Evolutionary conservation across 148 eudicot genomes (phyloP).

Genomic region (Vaccinium darrowii): DNA sequence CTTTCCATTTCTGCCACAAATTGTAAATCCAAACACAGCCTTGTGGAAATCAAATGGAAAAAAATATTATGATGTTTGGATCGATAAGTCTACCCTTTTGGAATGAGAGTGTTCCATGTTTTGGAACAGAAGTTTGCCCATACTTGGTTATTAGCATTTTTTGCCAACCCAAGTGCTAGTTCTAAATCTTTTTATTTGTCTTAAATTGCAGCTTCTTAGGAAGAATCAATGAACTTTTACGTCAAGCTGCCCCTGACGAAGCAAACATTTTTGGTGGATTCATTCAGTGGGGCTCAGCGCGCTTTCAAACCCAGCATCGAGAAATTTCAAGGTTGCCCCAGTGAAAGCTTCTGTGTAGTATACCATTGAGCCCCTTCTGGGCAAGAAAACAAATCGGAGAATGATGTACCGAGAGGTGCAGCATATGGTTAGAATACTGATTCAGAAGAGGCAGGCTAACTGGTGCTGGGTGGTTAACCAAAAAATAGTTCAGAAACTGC

Average conservation of each 20-base stretch:
- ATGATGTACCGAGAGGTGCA: not conserved
- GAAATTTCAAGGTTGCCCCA: slow-evolving; percentile 7
- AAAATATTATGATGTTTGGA: not conserved
- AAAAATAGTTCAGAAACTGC: slow-evolving; percentile 8
- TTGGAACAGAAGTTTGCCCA: not conserved
- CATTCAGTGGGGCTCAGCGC: slow-evolving; percentile 9
- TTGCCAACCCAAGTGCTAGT: not conserved
- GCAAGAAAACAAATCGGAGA: not conserved
- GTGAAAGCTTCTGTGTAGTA: not conserved
- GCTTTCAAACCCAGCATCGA: not conserved
- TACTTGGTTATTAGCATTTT: not conserved
- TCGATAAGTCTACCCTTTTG: not conserved
- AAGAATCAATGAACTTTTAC: slow-evolving; percentile 12
- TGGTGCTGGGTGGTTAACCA: slow-evolving; percentile 4
- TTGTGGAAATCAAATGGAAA: not conserved
- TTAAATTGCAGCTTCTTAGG: slow-evolving; percentile 10
- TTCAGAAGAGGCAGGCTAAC: slow-evolving; percentile 14
- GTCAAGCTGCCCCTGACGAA: slow-evolving; percentile 7
- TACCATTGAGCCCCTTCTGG: not conserved
- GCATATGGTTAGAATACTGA: not conserved
- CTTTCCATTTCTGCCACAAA: not conserved
- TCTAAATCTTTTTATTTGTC: not conserved
- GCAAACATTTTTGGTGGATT: not conserved
- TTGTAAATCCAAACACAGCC: not conserved
- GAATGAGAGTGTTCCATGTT: not conserved